Conservation (phyloP, 306 rosid genomes). For the Leucaena leucocephala region DNA sequence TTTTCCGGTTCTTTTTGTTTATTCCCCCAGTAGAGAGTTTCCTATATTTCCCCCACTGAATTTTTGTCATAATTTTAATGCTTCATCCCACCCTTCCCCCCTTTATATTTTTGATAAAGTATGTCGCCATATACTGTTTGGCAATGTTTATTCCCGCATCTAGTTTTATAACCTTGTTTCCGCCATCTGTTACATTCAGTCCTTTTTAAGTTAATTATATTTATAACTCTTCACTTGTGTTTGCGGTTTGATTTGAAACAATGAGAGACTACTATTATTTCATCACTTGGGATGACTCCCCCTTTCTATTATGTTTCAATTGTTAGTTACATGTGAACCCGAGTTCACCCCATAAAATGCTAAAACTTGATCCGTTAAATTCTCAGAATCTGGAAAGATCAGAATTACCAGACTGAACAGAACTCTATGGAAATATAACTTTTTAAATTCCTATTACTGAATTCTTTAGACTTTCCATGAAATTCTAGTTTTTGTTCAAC, state of each 20-base stretch:
- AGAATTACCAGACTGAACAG: background rate
- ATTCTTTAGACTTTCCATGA: background rate
- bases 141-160: background rate
- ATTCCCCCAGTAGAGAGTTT: background rate
- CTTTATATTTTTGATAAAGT: background rate
- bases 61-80: background rate
- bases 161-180: background rate
- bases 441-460: background rate
- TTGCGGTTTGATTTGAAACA: conserved; percentile 4
- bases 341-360: conserved; percentile 6
- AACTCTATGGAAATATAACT: background rate
- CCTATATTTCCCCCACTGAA: background rate
- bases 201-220: background rate
- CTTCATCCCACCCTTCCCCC: background rate
- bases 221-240: background rate
- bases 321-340: background rate
- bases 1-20: background rate
- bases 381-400: background rate
- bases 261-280: background rate
- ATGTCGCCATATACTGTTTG: background rate
- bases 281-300: background rate
- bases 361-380: conserved; percentile 14
- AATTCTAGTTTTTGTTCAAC: background rate
- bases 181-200: background rate
- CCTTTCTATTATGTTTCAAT: background rate